A percentile compares a stretch with the other conserved stretches of the same genome.
phyloP scores from a whole-genome alignment of 2,329 filamentous ascomycete species.

The Ophiostoma sp. region DNA sequence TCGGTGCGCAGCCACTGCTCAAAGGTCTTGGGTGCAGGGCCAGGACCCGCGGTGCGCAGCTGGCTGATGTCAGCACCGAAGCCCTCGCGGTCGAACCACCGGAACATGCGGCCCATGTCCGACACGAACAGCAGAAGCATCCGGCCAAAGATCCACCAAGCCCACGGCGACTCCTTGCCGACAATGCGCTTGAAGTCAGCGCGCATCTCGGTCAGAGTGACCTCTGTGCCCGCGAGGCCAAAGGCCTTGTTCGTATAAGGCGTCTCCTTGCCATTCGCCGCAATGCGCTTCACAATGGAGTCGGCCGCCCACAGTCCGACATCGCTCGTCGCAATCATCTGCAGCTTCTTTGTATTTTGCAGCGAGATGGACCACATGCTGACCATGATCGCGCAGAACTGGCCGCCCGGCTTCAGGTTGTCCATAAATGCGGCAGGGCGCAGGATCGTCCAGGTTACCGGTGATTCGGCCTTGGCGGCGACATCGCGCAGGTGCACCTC shows the following conservation, averaged over 20 bases:
- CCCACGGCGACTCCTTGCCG: conserved; percentile 32
- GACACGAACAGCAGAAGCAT: conserved; percentile 30
- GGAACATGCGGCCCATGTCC: conserved; percentile 36
- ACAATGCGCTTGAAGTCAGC: conserved; percentile 30
- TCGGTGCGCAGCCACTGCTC: conserved; percentile 38
- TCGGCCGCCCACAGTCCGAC: conserved; percentile 37
- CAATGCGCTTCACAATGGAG: conserved; percentile 25
- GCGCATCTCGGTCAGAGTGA: conserved; percentile 34
- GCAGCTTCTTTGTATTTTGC: conserved; percentile 32
- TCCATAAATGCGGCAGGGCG: conserved; percentile 40
- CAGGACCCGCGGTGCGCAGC: conserved; percentile 31
- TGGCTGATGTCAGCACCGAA: conserved; percentile 37
- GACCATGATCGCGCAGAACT: conserved; percentile 30
- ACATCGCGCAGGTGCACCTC: conserved; percentile 50
- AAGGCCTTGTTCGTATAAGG: conserved; percentile 33
- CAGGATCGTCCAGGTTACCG: conserved; percentile 36
- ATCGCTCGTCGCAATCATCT: conserved; percentile 37
- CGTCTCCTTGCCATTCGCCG: conserved; percentile 28
- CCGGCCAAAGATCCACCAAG: conserved; percentile 32
- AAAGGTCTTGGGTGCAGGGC: conserved; percentile 32
- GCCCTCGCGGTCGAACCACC: conserved; percentile 37
- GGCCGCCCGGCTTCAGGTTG: conserved; percentile 34
- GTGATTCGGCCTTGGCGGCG: conserved; percentile 21
- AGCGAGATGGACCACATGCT: conserved; percentile 32
- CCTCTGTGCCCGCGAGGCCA: conserved; percentile 33